Evolutionary conservation across 352 stramenopile genomes (phyloP), one percentile per base, ranked within the genome.

Genomic region (Peronospora destructor): DNA sequence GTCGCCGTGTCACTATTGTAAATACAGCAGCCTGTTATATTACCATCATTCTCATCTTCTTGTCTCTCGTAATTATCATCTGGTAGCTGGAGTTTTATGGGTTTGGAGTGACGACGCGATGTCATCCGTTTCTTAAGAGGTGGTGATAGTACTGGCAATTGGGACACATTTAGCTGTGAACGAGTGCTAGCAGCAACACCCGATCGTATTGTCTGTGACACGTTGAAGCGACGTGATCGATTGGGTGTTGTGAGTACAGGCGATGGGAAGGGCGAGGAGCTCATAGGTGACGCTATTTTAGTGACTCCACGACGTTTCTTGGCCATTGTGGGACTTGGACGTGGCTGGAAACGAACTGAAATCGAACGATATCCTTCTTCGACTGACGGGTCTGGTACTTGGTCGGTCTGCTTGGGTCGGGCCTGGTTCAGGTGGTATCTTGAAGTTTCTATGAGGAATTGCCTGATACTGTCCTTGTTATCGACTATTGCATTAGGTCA

Each of bases 41-140:
- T 29, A 30, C 19, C 40, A 33, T 61, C 48, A 37, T 49, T 49
- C 35, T 65, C 46, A 7, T 26, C 43, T 25, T 63, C 44, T 12
- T 54, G 28, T 6, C 61, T 43, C 5, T 56, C 40, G 6, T 61
- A 51, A 0, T 68, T 47, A 25, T 63, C 59, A 19, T 73, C 65
- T 3, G 55, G 56, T 26, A 71, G 59, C 41, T 59, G 56, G n/a
- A 68, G 55, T 46, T 77, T 80, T 16, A 67, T 49, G 11, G 64
- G 49, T 44, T 69, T 64, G 12, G 59, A 59, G 28, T 40, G 33
- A 36, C 66, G 56, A 3, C 67, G 64, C 36, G 64, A 63, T 43
- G 52, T 56, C 34, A 77, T 53, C 43, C 67, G 66, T 37, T 81
- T 81, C 53, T 81, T 77, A 10, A 78, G 51, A 25, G 71, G 71